A percentile compares a stretch with the other conserved stretches of the same genome.
phyloP scores from a whole-genome alignment of 805 yeast species.

The Metschnikowia aberdeeniae region DNA sequence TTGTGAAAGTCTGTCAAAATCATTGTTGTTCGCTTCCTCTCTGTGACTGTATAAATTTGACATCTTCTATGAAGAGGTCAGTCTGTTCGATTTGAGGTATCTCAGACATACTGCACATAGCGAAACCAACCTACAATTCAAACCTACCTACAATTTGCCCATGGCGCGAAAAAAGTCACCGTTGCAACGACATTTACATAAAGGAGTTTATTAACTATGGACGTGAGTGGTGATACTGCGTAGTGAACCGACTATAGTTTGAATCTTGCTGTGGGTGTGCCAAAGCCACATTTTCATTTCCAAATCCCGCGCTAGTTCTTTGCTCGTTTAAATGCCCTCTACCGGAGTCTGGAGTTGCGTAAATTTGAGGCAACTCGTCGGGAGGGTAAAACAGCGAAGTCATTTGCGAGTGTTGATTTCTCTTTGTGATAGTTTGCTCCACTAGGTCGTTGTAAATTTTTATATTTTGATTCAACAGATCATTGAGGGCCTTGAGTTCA shows the following conservation, averaged over 20 bases:
- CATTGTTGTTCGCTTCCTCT: slow-evolving; percentile 40
- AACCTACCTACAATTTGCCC: not conserved
- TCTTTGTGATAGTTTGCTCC: slow-evolving; percentile 32
- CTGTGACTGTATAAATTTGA: slow-evolving; percentile 34
- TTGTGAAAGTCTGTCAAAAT: slow-evolving; percentile 41
- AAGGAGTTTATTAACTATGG: not conserved
- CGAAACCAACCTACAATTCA: too few relatives aligned
- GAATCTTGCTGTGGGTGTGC: not conserved
- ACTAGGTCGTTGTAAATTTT: slow-evolving; percentile 64
- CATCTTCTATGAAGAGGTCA: slow-evolving; percentile 5
- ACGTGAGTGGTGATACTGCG: not conserved
- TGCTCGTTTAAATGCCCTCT: slow-evolving; percentile 20
- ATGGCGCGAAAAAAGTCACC: not conserved
- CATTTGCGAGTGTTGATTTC: not conserved
- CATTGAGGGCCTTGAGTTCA: slow-evolving; percentile 68
- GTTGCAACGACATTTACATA: not conserved
- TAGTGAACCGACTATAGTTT: not conserved
- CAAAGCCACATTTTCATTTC: slow-evolving; percentile 22
- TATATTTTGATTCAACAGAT: slow-evolving; percentile 66
- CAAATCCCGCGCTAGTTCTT: slow-evolving; percentile 41
- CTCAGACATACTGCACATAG: slow-evolving; percentile 1
- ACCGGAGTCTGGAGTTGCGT: not conserved
- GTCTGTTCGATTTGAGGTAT: not conserved
- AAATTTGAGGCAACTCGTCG: not conserved
- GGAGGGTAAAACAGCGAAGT: slow-evolving; percentile 6